Percentiles rank a stretch among this genome's conserved stretches.
phyloP scores from a whole-genome alignment of 441 rosid genomes.

The Theobroma grandiflorum region DNA sequence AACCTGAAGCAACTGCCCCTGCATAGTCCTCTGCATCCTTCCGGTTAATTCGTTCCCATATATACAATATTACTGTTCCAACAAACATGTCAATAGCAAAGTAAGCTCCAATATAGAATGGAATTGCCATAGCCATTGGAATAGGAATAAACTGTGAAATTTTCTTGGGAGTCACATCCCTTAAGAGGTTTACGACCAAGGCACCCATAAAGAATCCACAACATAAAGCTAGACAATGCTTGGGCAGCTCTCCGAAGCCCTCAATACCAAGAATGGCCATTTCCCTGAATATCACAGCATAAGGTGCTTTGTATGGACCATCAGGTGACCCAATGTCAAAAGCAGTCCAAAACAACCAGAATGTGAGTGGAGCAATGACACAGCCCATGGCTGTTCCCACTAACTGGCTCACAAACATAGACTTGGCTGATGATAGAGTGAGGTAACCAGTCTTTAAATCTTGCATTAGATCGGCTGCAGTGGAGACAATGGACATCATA shows the following conservation, averaged over 20 bases:
- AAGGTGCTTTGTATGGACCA: slow-evolving; percentile 89
- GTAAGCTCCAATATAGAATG: slow-evolving; percentile 90
- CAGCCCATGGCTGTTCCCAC: slow-evolving; percentile 91
- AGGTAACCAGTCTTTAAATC: slow-evolving; percentile 92
- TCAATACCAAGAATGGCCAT: slow-evolving; percentile 86
- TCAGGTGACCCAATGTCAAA: slow-evolving; percentile 84
- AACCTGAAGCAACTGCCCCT: slow-evolving; percentile 84
- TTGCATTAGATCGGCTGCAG: slow-evolving; percentile 97
- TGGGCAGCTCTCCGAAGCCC: slow-evolving; percentile 83
- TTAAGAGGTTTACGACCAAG: slow-evolving; percentile 64
- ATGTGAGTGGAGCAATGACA: slow-evolving; percentile 82
- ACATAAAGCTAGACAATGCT: slow-evolving; percentile 74
- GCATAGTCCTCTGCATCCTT: slow-evolving; percentile 76
- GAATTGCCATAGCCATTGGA: slow-evolving; percentile 91
- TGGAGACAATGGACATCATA: slow-evolving; percentile 93
- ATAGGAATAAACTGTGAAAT: slow-evolving; percentile 76
- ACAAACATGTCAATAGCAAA: slow-evolving; percentile 92
- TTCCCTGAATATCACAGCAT: slow-evolving; percentile 83
- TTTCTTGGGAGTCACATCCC: slow-evolving; percentile 68
- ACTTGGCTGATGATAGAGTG: slow-evolving; percentile 83
- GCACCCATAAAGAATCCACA: slow-evolving; percentile 78
- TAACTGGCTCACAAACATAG: slow-evolving; percentile 90
- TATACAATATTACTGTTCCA: slow-evolving; percentile 72
- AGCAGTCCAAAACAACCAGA: slow-evolving; percentile 88
- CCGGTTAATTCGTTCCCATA: slow-evolving; percentile 76